phyloP scores from a whole-genome alignment of 2,329 filamentous ascomycete species.

The Paraphaeosphaeria minitans region DNA sequence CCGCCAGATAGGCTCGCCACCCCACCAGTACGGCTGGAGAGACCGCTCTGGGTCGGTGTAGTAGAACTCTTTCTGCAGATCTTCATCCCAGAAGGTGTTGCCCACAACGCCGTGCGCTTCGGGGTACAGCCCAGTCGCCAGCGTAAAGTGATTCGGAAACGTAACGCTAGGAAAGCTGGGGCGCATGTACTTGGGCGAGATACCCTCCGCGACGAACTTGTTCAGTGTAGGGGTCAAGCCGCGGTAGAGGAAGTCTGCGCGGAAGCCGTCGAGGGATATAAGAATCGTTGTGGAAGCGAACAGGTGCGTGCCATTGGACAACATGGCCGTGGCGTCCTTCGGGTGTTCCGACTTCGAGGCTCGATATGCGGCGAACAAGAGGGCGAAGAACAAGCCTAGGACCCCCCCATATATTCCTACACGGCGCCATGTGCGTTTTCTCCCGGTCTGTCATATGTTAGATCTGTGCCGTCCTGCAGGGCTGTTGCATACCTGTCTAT shows the following conservation, averaged over 20 bases:
- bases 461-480: constrained; percentile 36
- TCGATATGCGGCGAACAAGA: constrained; percentile 62
- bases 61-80: constrained; percentile 77
- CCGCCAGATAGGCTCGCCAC: constrained; percentile 90
- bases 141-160: constrained; percentile 91
- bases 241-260: constrained; percentile 87
- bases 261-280: constrained; percentile 93
- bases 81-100: constrained; percentile 92
- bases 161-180: constrained; percentile 96
- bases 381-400: constrained; percentile 58
- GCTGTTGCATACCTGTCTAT: constrained; percentile 34
- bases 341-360: constrained; percentile 49
- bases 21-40: constrained; percentile 91
- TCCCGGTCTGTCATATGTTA: constrained; percentile 28
- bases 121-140: constrained; percentile 89
- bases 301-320: constrained; percentile 80
- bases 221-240: constrained; percentile 82
- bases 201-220: constrained; percentile 77
- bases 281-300: constrained; percentile 93
- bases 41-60: constrained; percentile 80
- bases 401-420: constrained; percentile 52
- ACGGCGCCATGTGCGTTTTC: constrained; percentile 48
- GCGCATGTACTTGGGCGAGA: constrained; percentile 90
- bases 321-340: constrained; percentile 38
- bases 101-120: constrained; percentile 92